These are phyloP conservation scores for Cladosporium phlei DNA, from an alignment of 2,329 filamentous ascomycete genomes.

Conservation along the genomic window DNA sequence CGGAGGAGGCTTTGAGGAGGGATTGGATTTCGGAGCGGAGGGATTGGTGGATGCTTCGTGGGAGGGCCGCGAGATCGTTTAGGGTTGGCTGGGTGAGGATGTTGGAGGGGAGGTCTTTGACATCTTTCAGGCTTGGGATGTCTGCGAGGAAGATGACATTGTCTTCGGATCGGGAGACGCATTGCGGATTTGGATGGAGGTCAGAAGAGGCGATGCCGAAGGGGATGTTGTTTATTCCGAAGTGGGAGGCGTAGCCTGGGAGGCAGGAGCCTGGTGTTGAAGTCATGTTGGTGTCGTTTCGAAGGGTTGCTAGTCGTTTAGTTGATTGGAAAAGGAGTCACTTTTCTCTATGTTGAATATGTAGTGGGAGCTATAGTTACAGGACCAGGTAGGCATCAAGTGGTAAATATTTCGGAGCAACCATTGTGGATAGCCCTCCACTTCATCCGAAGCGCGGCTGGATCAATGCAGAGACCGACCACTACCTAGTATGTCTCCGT, in stretches of 20 bases:
- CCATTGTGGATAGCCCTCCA: no score
- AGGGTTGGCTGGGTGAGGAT: slow-evolving; percentile 36
- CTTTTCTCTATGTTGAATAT: no score
- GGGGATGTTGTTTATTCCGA: slow-evolving; percentile 51
- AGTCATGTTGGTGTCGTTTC: slow-evolving; percentile 10
- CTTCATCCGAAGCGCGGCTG: background rate
- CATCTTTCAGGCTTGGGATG: slow-evolving; percentile 12
- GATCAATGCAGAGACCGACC: no score
- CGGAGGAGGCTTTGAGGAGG: slow-evolving; percentile 24
- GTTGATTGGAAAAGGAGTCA: no score
- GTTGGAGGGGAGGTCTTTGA: slow-evolving; percentile 17
- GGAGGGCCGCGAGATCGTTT: slow-evolving; percentile 47
- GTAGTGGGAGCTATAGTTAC: no score
- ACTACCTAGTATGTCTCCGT: no score
- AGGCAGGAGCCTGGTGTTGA: no score
- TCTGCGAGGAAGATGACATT: slow-evolving; percentile 48
- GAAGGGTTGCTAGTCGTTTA: background rate
- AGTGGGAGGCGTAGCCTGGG: slow-evolving; percentile 34
- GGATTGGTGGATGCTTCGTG: slow-evolving; percentile 28
- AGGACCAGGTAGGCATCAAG: no score
- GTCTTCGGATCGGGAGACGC: slow-evolving; percentile 49
- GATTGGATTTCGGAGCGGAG: slow-evolving; percentile 39
- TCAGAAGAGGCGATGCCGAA: slow-evolving; percentile 48
- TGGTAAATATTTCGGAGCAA: no score
- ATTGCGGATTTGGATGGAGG: slow-evolving; percentile 36